A percentile compares a stretch with the other conserved stretches of the same genome.
phyloP scores from a whole-genome alignment of 139 green algal genomes.

The Choricystis sp. region DNA sequence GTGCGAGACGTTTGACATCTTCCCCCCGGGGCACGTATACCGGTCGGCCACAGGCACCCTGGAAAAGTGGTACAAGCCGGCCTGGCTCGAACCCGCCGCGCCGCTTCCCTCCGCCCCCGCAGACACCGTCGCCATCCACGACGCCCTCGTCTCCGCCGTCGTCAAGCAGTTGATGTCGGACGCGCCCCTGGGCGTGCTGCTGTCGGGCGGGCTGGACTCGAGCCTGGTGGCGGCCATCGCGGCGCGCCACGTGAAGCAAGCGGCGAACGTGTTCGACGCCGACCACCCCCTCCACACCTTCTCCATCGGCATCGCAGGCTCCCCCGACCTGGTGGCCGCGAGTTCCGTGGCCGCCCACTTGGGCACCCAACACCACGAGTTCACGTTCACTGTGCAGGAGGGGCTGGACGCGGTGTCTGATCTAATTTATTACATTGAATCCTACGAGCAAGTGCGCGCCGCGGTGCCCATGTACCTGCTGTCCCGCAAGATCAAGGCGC shows the following conservation, averaged over 20 bases:
- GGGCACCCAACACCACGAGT: constrained; percentile 90
- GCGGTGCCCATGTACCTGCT: constrained; percentile 95
- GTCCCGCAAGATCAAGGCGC: constrained; percentile 84
- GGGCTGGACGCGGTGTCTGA: constrained; percentile 86
- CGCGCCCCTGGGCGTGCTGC: constrained; percentile 80
- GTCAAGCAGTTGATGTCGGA: constrained; percentile 93
- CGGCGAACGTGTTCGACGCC: constrained; percentile 31
- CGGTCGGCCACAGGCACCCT: constrained; percentile 52
- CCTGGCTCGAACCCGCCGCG: constrained; percentile 34
- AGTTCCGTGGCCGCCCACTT: constrained; percentile 77
- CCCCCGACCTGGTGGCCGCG: constrained; percentile 82
- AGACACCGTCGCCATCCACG: constrained; percentile 26
- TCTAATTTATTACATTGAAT: constrained; percentile 92
- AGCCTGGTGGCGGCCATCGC: constrained; percentile 76
- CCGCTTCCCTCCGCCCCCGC: constrained; percentile 18
- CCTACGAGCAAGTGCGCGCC: constrained; percentile 74
- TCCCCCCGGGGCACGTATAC: constrained; percentile 73
- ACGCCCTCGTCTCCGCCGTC: constrained; percentile 61
- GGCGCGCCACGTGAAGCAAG: constrained; percentile 37
- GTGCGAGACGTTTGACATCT: constrained; percentile 41
- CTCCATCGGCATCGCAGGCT: constrained; percentile 73
- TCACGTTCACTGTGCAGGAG: constrained; percentile 91
- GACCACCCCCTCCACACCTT: constrained; percentile 69
- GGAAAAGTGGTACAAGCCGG: constrained; percentile 70
- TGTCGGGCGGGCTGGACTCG: constrained; percentile 90